These are phyloP conservation scores for Cercophora sp. DNA, from an alignment of 495 filamentous ascomycete species.

Conservation along the genomic window DNA sequence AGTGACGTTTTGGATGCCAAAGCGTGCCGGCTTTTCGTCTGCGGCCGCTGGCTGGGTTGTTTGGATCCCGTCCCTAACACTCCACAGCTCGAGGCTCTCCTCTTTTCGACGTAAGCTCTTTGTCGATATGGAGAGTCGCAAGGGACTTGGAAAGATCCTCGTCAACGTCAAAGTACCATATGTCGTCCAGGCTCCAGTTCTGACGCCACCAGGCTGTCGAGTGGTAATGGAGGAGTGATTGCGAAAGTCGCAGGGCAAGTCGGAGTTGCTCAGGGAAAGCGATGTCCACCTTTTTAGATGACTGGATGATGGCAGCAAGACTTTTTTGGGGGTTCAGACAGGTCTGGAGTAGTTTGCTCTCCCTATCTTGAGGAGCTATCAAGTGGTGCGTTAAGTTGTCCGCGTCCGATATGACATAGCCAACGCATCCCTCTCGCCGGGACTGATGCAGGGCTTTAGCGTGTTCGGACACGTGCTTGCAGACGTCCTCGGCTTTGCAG, in stretches of 20 bases:
- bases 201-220: slow-evolving; percentile 4
- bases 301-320: background rate
- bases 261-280: slow-evolving; percentile 6
- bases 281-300: background rate
- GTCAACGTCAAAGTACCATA: slow-evolving; percentile 8
- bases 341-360: slow-evolving; percentile 3
- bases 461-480: slow-evolving; percentile 1
- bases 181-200: slow-evolving; percentile 5
- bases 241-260: slow-evolving; percentile 1
- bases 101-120: background rate
- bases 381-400: background rate
- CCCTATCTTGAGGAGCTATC: background rate
- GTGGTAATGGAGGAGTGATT: slow-evolving; percentile 7
- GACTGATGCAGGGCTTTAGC: background rate
- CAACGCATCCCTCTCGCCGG: background rate
- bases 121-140: slow-evolving; percentile 4
- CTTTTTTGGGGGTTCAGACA: background rate
- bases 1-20: slow-evolving; percentile 8
- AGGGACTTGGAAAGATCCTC: slow-evolving; percentile 1
- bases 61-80: no score
- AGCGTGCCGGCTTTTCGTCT: slow-evolving; percentile 2
- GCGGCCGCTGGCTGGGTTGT: background rate
- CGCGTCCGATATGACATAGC: slow-evolving; percentile 1
- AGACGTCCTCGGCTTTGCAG: background rate
- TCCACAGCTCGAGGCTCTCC: background rate